Conservation (phyloP, 768 basidiomycete species). For the Artomyces pyxidatus region DNA sequence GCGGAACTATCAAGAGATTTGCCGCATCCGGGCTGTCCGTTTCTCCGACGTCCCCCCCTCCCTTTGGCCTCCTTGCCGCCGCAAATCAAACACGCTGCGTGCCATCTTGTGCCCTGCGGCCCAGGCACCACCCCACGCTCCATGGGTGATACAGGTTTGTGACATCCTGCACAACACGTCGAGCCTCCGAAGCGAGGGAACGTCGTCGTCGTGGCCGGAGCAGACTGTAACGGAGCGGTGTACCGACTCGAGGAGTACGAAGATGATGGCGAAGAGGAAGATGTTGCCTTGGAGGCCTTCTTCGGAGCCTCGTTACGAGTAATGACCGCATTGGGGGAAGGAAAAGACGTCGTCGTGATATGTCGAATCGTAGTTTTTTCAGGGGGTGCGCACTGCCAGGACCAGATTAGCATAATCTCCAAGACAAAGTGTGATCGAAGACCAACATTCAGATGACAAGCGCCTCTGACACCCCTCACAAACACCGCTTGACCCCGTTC, state of each 20-base stretch:
- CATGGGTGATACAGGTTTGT: slow-evolving; percentile 69
- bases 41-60: slow-evolving; percentile 37
- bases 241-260: slow-evolving; percentile 28
- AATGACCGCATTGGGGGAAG: no score
- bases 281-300: slow-evolving; percentile 5
- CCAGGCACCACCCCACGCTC: slow-evolving; percentile 82
- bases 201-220: slow-evolving; percentile 27
- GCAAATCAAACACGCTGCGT: slow-evolving; percentile 68
- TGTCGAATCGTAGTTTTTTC: slow-evolving; percentile 33
- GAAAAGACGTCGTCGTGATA: slow-evolving; percentile 8
- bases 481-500: slow-evolving; percentile 61
- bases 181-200: slow-evolving; percentile 53
- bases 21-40: slow-evolving; percentile 66
- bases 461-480: slow-evolving; percentile 54
- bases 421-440: background rate
- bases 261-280: slow-evolving; percentile 17
- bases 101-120: slow-evolving; percentile 78
- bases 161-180: slow-evolving; percentile 68
- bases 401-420: slow-evolving; percentile 1
- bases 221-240: slow-evolving; percentile 31
- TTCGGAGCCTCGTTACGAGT: slow-evolving; percentile 3
- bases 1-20: slow-evolving; percentile 81
- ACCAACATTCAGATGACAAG: slow-evolving; percentile 58
- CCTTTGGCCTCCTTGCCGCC: slow-evolving; percentile 55
- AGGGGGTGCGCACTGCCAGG: slow-evolving; percentile 37